These are phyloP conservation scores for Miamiensis avidus DNA, from an alignment of 169 alveolate genomes.

Conservation along the genomic window DNA sequence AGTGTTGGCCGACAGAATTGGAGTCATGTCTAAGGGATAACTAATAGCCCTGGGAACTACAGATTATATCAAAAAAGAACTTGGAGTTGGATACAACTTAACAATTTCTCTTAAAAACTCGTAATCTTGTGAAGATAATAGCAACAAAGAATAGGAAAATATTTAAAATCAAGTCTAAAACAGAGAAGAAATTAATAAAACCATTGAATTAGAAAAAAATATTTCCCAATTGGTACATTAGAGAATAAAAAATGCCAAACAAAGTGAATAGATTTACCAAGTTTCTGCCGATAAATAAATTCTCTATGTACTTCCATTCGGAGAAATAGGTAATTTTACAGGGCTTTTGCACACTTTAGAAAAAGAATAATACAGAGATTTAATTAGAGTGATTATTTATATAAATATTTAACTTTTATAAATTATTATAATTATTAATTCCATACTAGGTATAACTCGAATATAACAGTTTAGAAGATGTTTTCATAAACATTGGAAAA, in stretches of 20 bases:
- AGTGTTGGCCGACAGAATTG: slow-evolving; percentile 85
- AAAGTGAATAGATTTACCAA: background rate
- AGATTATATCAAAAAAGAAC: slow-evolving; percentile 60
- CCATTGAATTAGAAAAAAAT: background rate
- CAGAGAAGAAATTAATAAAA: background rate
- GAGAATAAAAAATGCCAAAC: too few species aligned
- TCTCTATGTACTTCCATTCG: slow-evolving; percentile 5
- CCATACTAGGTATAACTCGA: slow-evolving; percentile 22
- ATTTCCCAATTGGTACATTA: background rate
- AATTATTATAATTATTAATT: background rate
- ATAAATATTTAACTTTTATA: too few species aligned
- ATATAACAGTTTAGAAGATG: slow-evolving; percentile 61
- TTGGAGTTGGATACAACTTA: slow-evolving; percentile 75
- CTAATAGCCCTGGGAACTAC: slow-evolving; percentile 69
- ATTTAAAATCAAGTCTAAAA: too few species aligned
- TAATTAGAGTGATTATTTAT: background rate
- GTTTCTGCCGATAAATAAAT: too few species aligned
- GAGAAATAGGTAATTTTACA: background rate
- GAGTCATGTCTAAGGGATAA: slow-evolving; percentile 75
- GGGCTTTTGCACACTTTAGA: background rate
- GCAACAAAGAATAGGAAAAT: too few species aligned
- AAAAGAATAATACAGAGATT: background rate
- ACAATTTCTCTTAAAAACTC: background rate
- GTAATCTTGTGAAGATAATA: too few species aligned
- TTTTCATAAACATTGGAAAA: slow-evolving; percentile 57